Conservation (phyloP, 208 protist species). For the Lotmaria passim region DNA sequence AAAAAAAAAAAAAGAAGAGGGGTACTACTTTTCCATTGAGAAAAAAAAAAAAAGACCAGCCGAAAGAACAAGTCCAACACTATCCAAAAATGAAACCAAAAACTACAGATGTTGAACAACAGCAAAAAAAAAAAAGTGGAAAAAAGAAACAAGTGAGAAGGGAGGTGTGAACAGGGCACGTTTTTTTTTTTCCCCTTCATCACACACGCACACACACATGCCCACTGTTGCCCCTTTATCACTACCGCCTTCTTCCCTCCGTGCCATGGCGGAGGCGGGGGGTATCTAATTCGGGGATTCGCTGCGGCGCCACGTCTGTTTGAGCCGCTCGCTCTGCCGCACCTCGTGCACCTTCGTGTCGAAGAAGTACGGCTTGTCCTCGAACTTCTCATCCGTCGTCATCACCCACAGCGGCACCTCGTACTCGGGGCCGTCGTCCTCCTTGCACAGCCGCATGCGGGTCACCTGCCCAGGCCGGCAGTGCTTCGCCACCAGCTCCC, state of each 20-base stretch:
- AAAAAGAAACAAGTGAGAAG: neutral
- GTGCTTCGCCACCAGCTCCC: slow-evolving; percentile 36
- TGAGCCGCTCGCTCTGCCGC: slow-evolving; percentile 46
- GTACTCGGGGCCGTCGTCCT: slow-evolving; percentile 32
- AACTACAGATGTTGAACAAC: no score
- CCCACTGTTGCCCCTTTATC: no score
- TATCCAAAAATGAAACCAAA: no score
- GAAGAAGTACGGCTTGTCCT: slow-evolving; percentile 56
- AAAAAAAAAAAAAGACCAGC: no score
- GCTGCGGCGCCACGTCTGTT: slow-evolving; percentile 27
- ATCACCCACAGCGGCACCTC: slow-evolving; percentile 54
- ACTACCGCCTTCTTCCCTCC: neutral
- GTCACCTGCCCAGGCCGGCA: slow-evolving; percentile 41
- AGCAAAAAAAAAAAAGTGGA: slow-evolving; percentile 22
- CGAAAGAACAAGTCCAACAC: no score
- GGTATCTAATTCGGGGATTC: slow-evolving; percentile 17
- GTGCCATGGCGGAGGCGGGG: neutral
- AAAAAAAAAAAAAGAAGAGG: no score
- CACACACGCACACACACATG: slow-evolving; percentile 5
- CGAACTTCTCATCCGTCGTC: slow-evolving; percentile 48
- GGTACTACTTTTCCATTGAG: no score
- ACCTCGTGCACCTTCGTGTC: slow-evolving; percentile 42
- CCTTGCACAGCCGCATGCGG: slow-evolving; percentile 24
- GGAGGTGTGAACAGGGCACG: neutral
- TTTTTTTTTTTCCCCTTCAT: no score